Percentiles rank a stretch among this genome's conserved stretches.
These are phyloP conservation scores for Schizosaccharomyces lindneri DNA, from an alignment of 805 yeast species.

Conservation along the genomic window DNA sequence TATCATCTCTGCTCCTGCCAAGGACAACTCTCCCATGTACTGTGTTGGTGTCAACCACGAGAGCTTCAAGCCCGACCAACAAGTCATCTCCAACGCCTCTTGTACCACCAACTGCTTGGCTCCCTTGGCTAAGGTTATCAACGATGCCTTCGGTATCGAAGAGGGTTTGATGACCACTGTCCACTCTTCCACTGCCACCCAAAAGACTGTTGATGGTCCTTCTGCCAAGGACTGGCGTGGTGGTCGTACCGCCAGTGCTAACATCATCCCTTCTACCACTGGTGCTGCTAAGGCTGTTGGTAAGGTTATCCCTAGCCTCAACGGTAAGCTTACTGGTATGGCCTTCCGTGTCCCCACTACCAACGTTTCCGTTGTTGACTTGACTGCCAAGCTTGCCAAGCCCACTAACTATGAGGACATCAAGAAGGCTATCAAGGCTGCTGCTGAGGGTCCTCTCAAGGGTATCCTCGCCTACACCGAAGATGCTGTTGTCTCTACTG, in stretches of 20 bases:
- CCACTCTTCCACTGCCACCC: slow-evolving; percentile 89
- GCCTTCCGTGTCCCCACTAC: slow-evolving; percentile 84
- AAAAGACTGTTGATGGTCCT: slow-evolving; percentile 91
- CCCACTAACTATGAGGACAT: slow-evolving; percentile 64
- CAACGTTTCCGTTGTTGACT: slow-evolving; percentile 81
- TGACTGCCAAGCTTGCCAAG: slow-evolving; percentile 61
- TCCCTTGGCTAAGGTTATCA: slow-evolving; percentile 72
- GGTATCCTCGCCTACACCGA: slow-evolving; percentile 77
- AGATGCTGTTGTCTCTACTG: slow-evolving; percentile 77
- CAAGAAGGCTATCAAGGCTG: slow-evolving; percentile 47
- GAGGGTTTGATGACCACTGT: slow-evolving; percentile 92
- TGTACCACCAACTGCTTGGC: slow-evolving; percentile 93
- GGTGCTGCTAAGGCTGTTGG: slow-evolving; percentile 98
- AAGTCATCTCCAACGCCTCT: slow-evolving; percentile 73
- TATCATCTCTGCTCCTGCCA: slow-evolving; percentile 78
- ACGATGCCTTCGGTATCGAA: slow-evolving; percentile 66
- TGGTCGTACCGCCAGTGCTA: slow-evolving; percentile 88
- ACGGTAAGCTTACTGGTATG: slow-evolving; percentile 86
- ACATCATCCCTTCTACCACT: slow-evolving; percentile 84
- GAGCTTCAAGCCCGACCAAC: slow-evolving; percentile 48
- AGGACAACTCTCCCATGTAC: slow-evolving; percentile 74
- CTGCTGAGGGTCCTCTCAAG: slow-evolving; percentile 52
- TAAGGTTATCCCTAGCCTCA: slow-evolving; percentile 72
- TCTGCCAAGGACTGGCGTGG: slow-evolving; percentile 98
- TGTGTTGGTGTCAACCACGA: slow-evolving; percentile 77